Conservation (phyloP, 2,329 filamentous ascomycete species). For the Emmonsiellopsis sp. region DNA sequence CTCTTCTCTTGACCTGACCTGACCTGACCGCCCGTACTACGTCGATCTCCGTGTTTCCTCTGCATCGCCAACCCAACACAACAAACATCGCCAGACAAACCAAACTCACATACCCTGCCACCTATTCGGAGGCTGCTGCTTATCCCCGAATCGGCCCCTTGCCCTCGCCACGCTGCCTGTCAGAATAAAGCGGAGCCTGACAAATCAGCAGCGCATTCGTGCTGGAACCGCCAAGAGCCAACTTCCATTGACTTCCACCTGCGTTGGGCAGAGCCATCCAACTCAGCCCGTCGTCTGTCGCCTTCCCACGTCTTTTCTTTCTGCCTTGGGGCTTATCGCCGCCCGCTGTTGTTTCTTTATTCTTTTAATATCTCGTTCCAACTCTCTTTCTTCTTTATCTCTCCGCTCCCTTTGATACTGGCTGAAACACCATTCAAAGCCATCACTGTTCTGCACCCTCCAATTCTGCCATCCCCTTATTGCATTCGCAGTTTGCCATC, state of each 20-base stretch:
- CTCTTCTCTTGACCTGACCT: no score
- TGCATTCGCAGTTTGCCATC: background rate
- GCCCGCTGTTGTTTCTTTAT: background rate
- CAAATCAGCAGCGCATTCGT: slow-evolving; percentile 16
- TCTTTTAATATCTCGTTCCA: background rate
- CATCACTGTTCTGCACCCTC: background rate
- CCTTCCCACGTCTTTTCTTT: slow-evolving; percentile 3
- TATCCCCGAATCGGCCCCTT: background rate
- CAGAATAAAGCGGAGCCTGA: slow-evolving; percentile 7
- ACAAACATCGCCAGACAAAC: background rate
- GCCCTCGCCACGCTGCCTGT: background rate
- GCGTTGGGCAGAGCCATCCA: slow-evolving; percentile 11
- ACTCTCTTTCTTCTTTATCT: slow-evolving; percentile 6
- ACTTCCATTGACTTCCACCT: slow-evolving; percentile 22
- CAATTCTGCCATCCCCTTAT: background rate
- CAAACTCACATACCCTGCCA: background rate
- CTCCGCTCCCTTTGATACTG: slow-evolving; percentile 1
- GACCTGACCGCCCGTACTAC: no score
- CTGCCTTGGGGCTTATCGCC: background rate
- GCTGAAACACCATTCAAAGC: background rate
- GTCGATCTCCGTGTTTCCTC: no score
- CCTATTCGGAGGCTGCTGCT: background rate
- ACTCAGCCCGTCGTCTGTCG: slow-evolving; percentile 13
- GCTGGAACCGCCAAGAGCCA: background rate
- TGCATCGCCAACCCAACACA: no score